A percentile compares a stretch with the other conserved stretches of the same genome.
Evolutionary conservation across 192 early-diverging fungal genomes (phyloP).

Genomic region (Backusella macrospora): DNA sequence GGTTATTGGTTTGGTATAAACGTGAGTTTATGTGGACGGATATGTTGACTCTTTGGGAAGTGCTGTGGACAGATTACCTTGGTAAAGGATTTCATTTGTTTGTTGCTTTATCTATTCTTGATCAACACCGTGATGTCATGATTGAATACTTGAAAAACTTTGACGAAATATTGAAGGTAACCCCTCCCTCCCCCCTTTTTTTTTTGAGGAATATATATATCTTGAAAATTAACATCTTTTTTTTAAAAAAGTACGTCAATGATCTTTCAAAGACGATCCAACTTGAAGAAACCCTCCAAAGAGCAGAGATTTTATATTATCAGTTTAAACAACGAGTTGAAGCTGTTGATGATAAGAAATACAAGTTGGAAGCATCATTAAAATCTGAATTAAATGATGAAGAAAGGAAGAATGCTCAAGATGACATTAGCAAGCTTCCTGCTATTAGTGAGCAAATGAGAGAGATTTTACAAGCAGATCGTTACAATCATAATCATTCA

Average conservation of each 20-base stretch:
- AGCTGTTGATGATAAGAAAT: constrained; percentile 46
- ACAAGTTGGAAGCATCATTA: not conserved
- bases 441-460: not conserved
- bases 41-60: constrained; percentile 87
- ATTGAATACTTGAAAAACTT: constrained; percentile 80
- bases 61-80: constrained; percentile 73
- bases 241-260: constrained; percentile 70
- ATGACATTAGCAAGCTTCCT: not conserved
- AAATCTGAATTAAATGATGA: not conserved
- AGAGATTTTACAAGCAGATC: not conserved
- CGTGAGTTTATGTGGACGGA: constrained; percentile 93
- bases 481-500: too few relatives aligned
- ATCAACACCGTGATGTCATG: constrained; percentile 81
- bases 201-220: not conserved
- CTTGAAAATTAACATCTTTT: not conserved
- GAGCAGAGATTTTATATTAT: constrained; percentile 76
- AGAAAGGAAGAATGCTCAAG: not conserved
- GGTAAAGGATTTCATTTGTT: constrained; percentile 88
- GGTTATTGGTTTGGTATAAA: constrained; percentile 97
- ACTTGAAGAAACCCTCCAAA: constrained; percentile 74
- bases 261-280: constrained; percentile 80
- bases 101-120: constrained; percentile 93
- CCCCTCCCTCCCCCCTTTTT: too few relatives aligned
- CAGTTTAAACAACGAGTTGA: constrained; percentile 57
- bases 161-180: constrained; percentile 93